These are phyloP conservation scores for Colletotrichum zoysiae DNA, from an alignment of 2,329 filamentous ascomycete species.

Conservation along the genomic window DNA sequence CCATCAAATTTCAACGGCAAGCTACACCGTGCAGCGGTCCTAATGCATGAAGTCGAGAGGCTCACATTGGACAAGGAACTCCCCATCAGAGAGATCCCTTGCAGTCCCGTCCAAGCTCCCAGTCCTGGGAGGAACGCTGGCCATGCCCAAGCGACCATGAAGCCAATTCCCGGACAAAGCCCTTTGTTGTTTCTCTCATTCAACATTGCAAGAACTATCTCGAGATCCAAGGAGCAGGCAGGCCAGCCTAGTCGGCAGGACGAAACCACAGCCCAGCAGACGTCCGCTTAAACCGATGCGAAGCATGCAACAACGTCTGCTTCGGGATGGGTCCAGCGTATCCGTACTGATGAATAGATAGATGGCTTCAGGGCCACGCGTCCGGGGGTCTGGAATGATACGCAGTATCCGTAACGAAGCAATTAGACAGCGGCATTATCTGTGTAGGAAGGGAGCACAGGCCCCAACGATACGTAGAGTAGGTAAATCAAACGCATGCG, in stretches of 20 bases:
- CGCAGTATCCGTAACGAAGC: neutral
- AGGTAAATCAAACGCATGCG: neutral
- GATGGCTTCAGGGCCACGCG: neutral
- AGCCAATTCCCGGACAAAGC: neutral
- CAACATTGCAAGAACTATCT: neutral
- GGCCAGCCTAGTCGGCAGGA: neutral
- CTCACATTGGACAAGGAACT: slow-evolving; percentile 7
- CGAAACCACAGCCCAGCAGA: neutral
- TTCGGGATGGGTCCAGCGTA: neutral
- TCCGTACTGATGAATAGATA: neutral
- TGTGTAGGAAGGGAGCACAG: neutral
- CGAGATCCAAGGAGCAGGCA: neutral
- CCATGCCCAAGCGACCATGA: neutral
- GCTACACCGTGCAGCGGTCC: slow-evolving; percentile 8
- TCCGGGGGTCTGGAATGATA: neutral
- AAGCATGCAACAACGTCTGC: slow-evolving; percentile 2
- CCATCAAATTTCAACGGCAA: slow-evolving; percentile 1
- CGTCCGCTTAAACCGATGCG: neutral
- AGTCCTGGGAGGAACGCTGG: neutral
- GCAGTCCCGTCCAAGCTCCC: neutral
- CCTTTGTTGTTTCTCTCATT: slow-evolving; percentile 3
- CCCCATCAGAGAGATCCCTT: neutral
- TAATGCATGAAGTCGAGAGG: slow-evolving; percentile 12
- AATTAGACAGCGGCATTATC: neutral
- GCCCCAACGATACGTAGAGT: neutral